phyloP scores from a whole-genome alignment of 192 early-diverging fungal species.

The Podila horticola region DNA sequence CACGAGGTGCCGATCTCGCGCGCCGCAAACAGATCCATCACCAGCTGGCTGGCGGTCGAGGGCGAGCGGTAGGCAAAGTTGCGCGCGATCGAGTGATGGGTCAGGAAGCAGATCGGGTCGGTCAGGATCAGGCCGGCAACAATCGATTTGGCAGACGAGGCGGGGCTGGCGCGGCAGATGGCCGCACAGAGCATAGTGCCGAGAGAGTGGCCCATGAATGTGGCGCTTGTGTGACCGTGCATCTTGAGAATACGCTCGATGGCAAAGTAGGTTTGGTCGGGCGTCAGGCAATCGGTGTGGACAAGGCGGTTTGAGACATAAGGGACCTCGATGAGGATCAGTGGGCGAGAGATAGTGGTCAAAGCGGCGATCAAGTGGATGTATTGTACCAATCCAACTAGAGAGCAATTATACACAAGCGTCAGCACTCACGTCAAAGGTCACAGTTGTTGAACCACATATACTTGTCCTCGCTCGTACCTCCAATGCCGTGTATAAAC shows the following conservation, averaged over 20 bases:
- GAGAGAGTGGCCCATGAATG: conserved; percentile 74
- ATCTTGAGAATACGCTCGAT: conserved; percentile 64
- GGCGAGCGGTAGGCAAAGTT: conserved; percentile 67
- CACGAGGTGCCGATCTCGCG: conserved; percentile 48
- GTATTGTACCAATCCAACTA: conserved; percentile 64
- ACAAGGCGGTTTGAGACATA: conserved; percentile 74
- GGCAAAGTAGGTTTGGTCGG: conserved; percentile 63
- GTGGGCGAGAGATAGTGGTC: conserved; percentile 52
- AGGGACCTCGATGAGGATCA: conserved; percentile 67
- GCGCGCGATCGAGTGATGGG: conserved; percentile 70
- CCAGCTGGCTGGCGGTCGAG: conserved; percentile 27
- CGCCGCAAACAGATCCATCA: conserved; percentile 47
- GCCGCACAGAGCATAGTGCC: conserved; percentile 70
- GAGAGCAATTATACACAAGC: no score
- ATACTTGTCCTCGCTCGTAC: no score
- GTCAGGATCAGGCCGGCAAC: conserved; percentile 65
- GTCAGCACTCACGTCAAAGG: no score
- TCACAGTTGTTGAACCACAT: no score
- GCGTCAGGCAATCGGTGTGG: conserved; percentile 59
- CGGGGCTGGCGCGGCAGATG: conserved; percentile 60
- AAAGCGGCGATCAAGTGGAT: conserved; percentile 60
- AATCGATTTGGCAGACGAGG: conserved; percentile 49
- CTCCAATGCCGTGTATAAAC: conserved; percentile 77
- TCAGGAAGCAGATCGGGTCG: conserved; percentile 75
- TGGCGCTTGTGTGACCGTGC: conserved; percentile 63